Evolutionary conservation across 2,329 filamentous ascomycete genomes (phyloP).

Genomic region (Claviceps quebecensis): DNA sequence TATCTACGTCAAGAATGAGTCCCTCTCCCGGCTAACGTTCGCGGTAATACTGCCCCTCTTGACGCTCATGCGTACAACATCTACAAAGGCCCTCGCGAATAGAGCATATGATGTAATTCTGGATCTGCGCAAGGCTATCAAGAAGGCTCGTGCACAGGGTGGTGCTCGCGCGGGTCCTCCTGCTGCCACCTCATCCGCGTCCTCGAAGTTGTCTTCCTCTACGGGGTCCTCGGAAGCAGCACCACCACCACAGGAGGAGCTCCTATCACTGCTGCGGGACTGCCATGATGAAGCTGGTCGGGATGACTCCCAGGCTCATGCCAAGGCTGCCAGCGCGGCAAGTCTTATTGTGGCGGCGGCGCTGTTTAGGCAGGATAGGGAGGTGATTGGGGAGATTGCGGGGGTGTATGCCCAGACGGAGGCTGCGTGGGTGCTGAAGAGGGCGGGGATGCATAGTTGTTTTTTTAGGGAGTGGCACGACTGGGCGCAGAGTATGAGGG

Average conservation of each 20-base stretch:
- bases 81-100: slow-evolving; percentile 58
- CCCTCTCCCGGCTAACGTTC: slow-evolving; percentile 51
- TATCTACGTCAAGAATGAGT: slow-evolving; percentile 71
- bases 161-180: too few relatives aligned
- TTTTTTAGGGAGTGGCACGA: slow-evolving; percentile 65
- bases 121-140: slow-evolving; percentile 54
- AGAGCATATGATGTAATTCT: slow-evolving; percentile 61
- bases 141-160: slow-evolving; percentile 32
- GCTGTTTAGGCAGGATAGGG: slow-evolving; percentile 40
- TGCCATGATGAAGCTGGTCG: slow-evolving; percentile 56
- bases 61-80: slow-evolving; percentile 61
- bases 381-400: slow-evolving; percentile 39
- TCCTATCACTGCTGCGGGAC: slow-evolving; percentile 44
- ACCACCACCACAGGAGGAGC: slow-evolving; percentile 19
- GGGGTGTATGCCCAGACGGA: slow-evolving; percentile 51
- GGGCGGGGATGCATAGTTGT: slow-evolving; percentile 44
- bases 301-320: slow-evolving; percentile 55
- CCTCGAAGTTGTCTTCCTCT: background rate
- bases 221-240: background rate
- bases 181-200: too few relatives aligned
- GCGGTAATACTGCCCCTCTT: slow-evolving; percentile 62
- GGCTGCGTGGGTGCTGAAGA: slow-evolving; percentile 40
- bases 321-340: slow-evolving; percentile 59
- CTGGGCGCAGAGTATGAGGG: slow-evolving; percentile 46
- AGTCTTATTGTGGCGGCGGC: slow-evolving; percentile 53